Evolutionary conservation across 306 rosid species (phyloP), one percentile per base, ranked within the genome.

Genomic region (Inga leiocalycina): DNA sequence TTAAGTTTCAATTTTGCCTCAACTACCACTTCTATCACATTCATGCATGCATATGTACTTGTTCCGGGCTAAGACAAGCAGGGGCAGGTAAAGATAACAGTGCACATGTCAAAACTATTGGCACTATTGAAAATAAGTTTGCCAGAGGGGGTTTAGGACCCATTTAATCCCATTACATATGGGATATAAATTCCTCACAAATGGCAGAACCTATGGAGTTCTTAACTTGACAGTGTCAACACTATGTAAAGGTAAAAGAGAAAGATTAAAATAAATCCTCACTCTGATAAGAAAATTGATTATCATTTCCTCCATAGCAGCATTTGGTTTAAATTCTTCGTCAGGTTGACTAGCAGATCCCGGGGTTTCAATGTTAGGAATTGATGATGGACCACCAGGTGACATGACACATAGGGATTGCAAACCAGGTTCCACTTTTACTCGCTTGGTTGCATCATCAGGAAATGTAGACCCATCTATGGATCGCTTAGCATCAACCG

Each of bases 251-350:
- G 37, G 59, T 80, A 34, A 82, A 81, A 79, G 68, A 64, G 62
- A 3, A 81, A 71, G 75, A 24, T 81, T 46, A 79, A 80, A 85
- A 76, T 75, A 75, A 87, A 65, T 84, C 69, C 98, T 83, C 84
- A 97, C 99, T 92, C 98, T 89, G 76, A 97, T 97, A 62, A 97
- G 95, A 84, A 97, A 97, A 78, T 94, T 97, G 85, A 97, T 97
- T 73, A 97, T 94, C 98, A 97, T 94, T 88, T 97, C 99, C 86
- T 97, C 99, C 99, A 94, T 97, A 32, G 99, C 99, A 87, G 99
- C 99, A 91, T 97, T 97, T 82, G 99, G 99, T 86, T 97, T 97
- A 87, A 97, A 97, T 85, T 97, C 99, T 85, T 94, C 99, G 84
- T 97, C 99, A 65, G 98, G 97, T 83, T 97, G 99, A 83, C 92